Evolutionary conservation across 2,329 filamentous ascomycete species (phyloP), one percentile per base, ranked within the genome.

Genomic region (Coniochaeta ligniaria): DNA sequence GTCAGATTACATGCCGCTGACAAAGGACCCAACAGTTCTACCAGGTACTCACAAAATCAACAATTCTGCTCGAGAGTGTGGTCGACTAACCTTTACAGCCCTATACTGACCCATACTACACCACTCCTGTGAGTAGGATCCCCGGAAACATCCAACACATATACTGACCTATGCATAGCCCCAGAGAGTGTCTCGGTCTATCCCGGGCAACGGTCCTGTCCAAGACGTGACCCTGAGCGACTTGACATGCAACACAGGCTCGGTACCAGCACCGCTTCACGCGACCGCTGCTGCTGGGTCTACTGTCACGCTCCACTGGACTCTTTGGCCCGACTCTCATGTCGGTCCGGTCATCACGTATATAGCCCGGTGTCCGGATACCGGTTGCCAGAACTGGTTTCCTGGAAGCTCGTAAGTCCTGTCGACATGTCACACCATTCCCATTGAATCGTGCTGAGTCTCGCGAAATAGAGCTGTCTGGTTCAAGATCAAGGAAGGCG

Each of bases 171-270:
- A n/a, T n/a, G n/a, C n/a, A n/a, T n/a, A 72, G 55, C 79, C 80
- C 17, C 64, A 80, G 50, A 76, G 82, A n/a, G 79, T 86, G 68
- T 83, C 83, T n/a, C 80, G 83, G 20, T 73, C 75, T 8, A 78
- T 86, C 60, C 76, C 81, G 61, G 83, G 83, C 41, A 85, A 86
- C 69, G 83, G 84, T 3, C 83, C 83, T 0, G 78, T 86, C 24
- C 71, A 80, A 60, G 79, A 86, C 60, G 69, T 85, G 8, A 77
- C 76, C 1, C 74, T 76, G 14, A 74, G 78, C 60, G 83, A 86
- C 63, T 59, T 86, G 8, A 82, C 85, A 67, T 86, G 84, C 71
- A 68, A 75, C 60, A 67, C 71, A 6, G 83, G 80, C 20, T 80
- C 80, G 7, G 68, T 71, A 28, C 83, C 83, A 6, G 83, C 83